phyloP scores from a whole-genome alignment of 345 rosid genomes.

The Gossypium bickii region DNA sequence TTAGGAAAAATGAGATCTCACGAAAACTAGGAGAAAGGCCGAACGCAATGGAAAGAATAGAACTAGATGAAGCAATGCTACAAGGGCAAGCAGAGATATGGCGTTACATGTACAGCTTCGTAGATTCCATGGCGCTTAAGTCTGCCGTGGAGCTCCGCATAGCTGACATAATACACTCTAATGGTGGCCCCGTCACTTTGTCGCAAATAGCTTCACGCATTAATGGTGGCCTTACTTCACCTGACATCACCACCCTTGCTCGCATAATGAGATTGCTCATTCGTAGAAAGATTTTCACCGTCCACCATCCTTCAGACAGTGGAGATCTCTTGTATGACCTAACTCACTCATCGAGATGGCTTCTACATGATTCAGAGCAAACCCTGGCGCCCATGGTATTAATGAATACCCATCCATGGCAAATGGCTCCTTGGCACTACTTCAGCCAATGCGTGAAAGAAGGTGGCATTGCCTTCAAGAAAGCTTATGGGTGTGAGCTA shows the following conservation, averaged over 20 bases:
- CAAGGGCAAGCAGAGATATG: slow-evolving; percentile 25
- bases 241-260: slow-evolving; percentile 16
- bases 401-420: slow-evolving; percentile 23
- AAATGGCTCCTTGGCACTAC: slow-evolving; percentile 21
- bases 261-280: slow-evolving; percentile 35
- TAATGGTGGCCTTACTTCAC: neutral
- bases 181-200: slow-evolving; percentile 19
- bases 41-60: slow-evolving; percentile 10
- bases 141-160: slow-evolving; percentile 34
- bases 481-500: slow-evolving; percentile 27
- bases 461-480: slow-evolving; percentile 33
- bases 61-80: slow-evolving; percentile 17
- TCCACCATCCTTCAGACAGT: slow-evolving; percentile 15
- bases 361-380: slow-evolving; percentile 17
- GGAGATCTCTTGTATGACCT: slow-evolving; percentile 29
- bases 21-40: neutral
- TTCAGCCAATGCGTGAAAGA: slow-evolving; percentile 27
- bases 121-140: slow-evolving; percentile 34
- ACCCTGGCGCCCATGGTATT: slow-evolving; percentile 29
- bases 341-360: slow-evolving; percentile 25
- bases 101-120: slow-evolving; percentile 28
- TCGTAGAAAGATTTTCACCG: slow-evolving; percentile 20
- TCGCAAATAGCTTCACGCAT: slow-evolving; percentile 26
- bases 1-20: neutral
- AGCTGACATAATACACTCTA: slow-evolving; percentile 31